These are phyloP conservation scores for Lactarius hengduanensis DNA, from an alignment of 768 basidiomycete species.

Conservation along the genomic window DNA sequence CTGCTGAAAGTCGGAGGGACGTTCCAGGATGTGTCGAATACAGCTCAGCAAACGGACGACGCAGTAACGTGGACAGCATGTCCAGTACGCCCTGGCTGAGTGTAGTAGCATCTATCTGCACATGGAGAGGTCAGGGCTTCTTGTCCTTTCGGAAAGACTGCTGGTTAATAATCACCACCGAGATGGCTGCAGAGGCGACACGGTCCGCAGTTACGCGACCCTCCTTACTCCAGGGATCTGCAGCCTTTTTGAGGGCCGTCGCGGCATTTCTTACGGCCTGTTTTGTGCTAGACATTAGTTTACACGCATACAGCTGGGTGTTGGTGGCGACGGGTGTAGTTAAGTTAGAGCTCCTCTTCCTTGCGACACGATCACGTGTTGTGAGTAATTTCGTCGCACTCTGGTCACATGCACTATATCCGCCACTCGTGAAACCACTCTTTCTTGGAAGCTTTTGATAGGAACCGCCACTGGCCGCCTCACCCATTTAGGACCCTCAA, in stretches of 20 bases:
- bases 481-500: conserved; percentile 9
- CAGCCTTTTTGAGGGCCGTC: conserved; percentile 24
- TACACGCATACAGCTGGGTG: conserved; percentile 19
- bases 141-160: background rate
- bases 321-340: background rate
- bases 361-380: conserved; percentile 19
- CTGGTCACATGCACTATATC: background rate
- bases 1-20: conserved; percentile 26
- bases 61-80: conserved; percentile 16
- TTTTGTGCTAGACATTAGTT: conserved; percentile 16
- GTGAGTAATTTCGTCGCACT: too few species aligned
- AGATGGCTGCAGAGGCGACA: conserved; percentile 17
- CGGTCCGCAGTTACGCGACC: conserved; percentile 20
- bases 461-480: background rate
- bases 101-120: conserved; percentile 5
- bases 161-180: conserved; percentile 19
- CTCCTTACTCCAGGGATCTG: conserved; percentile 29
- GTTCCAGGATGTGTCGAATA: conserved; percentile 22
- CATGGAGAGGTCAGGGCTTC: background rate
- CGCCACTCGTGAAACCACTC: background rate
- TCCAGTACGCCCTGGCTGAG: conserved; percentile 4
- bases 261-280: conserved; percentile 18
- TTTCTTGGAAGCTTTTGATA: background rate
- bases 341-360: too few species aligned
- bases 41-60: conserved; percentile 22